phyloP scores from a whole-genome alignment of 306 rosid genomes.

The Ziziphus jujuba region DNA sequence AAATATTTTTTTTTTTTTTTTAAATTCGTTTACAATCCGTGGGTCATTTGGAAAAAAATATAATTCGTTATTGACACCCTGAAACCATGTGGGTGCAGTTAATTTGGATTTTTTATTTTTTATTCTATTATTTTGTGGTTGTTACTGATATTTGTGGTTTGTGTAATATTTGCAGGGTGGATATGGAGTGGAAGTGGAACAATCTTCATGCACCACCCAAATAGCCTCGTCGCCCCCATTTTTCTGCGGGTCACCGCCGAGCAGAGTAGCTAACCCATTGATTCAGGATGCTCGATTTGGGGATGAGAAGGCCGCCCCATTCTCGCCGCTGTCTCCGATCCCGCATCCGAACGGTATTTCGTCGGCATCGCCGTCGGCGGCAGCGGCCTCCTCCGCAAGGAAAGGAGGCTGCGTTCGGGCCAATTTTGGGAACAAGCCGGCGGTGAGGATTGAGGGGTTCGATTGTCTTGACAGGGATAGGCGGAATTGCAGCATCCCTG shows the following conservation, averaged over 20 bases:
- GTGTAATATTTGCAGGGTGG: slow-evolving; percentile 51
- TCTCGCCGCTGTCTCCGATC: slow-evolving; percentile 40
- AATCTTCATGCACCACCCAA: slow-evolving; percentile 43
- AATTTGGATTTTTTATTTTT: neutral
- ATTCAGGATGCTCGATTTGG: slow-evolving; percentile 89
- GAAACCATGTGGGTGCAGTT: neutral
- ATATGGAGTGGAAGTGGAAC: slow-evolving; percentile 59
- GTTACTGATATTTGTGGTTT: slow-evolving; percentile 1
- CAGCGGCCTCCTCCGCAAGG: slow-evolving; percentile 66
- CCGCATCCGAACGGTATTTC: slow-evolving; percentile 27
- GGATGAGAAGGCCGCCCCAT: slow-evolving; percentile 54
- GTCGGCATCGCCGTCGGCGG: slow-evolving; percentile 46
- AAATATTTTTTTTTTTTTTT: no score
- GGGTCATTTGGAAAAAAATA: neutral
- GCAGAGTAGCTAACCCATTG: slow-evolving; percentile 94
- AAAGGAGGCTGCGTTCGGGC: slow-evolving; percentile 71
- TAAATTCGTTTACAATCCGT: neutral
- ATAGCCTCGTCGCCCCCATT: slow-evolving; percentile 83
- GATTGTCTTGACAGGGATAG: slow-evolving; percentile 89
- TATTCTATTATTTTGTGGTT: neutral
- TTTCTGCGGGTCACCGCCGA: slow-evolving; percentile 95
- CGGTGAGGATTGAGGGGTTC: slow-evolving; percentile 84
- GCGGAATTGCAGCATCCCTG: slow-evolving; percentile 83
- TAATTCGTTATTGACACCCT: neutral
- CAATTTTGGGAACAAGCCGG: slow-evolving; percentile 76